phyloP scores from a whole-genome alignment of 2,329 filamentous ascomycete species.

The Waltergamsia citrina region DNA sequence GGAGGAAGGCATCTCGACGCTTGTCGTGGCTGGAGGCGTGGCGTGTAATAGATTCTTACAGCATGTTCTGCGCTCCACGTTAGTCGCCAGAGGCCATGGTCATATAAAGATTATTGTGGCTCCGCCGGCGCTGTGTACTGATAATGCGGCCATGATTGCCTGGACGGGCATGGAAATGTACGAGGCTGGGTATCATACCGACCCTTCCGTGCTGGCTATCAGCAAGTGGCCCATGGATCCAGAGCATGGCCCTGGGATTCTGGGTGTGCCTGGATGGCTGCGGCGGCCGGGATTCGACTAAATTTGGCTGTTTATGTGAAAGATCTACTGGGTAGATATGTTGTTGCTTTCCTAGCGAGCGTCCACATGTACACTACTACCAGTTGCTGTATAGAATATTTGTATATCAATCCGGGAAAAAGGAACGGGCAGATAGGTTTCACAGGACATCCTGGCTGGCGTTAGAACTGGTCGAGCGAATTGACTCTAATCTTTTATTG shows the following conservation, averaged over 20 bases:
- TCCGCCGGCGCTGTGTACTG: slow-evolving; percentile 72
- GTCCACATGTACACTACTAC: not conserved
- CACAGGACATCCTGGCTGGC: no score
- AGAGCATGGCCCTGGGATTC: slow-evolving; percentile 47
- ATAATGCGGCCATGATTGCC: slow-evolving; percentile 96
- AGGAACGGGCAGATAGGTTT: no score
- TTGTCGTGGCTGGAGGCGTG: slow-evolving; percentile 86
- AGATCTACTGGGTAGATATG: no score
- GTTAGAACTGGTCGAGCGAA: no score
- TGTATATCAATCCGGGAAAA: no score
- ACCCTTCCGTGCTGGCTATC: slow-evolving; percentile 48
- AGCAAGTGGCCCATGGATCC: slow-evolving; percentile 70
- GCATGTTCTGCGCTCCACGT: slow-evolving; percentile 45
- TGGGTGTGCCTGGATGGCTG: slow-evolving; percentile 46
- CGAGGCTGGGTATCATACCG: slow-evolving; percentile 60
- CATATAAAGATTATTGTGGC: slow-evolving; percentile 54
- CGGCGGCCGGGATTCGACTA: slow-evolving; percentile 9
- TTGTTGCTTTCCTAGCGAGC: no score
- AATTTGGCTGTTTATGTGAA: no score
- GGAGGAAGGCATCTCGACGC: slow-evolving; percentile 35
- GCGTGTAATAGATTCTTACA: slow-evolving; percentile 76
- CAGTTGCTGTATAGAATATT: slow-evolving; percentile 7
- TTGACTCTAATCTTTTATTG: no score
- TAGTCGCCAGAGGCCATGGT: slow-evolving; percentile 58
- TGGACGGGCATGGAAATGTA: slow-evolving; percentile 95